Conservation (phyloP, 2,329 filamentous ascomycete genomes). For the Leptographium wingfieldii region DNA sequence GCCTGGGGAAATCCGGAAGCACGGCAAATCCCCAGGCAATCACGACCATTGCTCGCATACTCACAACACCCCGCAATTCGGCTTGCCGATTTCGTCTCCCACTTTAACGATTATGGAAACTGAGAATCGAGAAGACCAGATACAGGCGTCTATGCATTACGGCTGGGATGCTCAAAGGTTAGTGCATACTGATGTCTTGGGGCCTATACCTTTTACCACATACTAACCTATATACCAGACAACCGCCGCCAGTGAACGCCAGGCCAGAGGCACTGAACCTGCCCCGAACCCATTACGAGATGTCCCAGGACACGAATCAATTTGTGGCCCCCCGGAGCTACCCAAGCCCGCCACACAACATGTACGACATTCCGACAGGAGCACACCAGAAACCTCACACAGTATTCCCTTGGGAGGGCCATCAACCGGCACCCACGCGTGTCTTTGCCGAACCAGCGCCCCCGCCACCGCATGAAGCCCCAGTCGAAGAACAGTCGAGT, state of each 20-base stretch:
- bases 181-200: slow-evolving; percentile 10
- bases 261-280: slow-evolving; percentile 79
- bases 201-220: not conserved
- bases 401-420: slow-evolving; percentile 85
- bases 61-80: slow-evolving; percentile 1
- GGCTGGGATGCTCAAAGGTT: slow-evolving; percentile 44
- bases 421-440: slow-evolving; percentile 49
- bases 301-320: slow-evolving; percentile 62
- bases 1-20: slow-evolving; percentile 9
- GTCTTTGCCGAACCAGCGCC: slow-evolving; percentile 42
- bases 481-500: slow-evolving; percentile 12
- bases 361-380: slow-evolving; percentile 70
- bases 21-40: not conserved
- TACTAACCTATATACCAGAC: slow-evolving; percentile 28
- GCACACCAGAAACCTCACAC: slow-evolving; percentile 47
- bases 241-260: slow-evolving; percentile 51
- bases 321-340: slow-evolving; percentile 69
- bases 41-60: not conserved
- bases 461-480: slow-evolving; percentile 24
- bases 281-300: slow-evolving; percentile 64
- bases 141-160: slow-evolving; percentile 18
- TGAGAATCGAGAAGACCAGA: slow-evolving; percentile 33
- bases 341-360: slow-evolving; percentile 70
- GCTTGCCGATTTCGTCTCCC: slow-evolving; percentile 13
- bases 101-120: slow-evolving; percentile 26